A percentile compares a stretch with the other conserved stretches of the same genome.
Evolutionary conservation across 2,329 filamentous ascomycete species (phyloP).

Genomic region (Colletotrichum orbiculare): DNA sequence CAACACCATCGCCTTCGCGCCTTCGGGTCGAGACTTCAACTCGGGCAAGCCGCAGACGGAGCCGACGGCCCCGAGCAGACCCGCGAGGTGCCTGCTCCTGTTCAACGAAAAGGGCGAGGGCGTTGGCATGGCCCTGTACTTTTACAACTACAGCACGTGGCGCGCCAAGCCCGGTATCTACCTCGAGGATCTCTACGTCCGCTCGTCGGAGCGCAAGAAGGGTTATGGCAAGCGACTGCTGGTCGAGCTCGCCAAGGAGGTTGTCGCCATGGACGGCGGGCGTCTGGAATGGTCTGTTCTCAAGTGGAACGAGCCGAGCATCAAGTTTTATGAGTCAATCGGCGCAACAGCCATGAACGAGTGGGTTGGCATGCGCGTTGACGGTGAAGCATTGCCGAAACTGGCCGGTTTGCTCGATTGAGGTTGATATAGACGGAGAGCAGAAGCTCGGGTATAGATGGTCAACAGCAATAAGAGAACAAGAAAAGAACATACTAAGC

Average conservation of each 20-base stretch:
- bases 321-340: constrained; percentile 83
- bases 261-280: constrained; percentile 75
- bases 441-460: constrained; percentile 17
- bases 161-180: constrained; percentile 87
- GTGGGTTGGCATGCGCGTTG: constrained; percentile 82
- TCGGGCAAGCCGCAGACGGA: constrained; percentile 57
- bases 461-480: not conserved
- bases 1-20: constrained; percentile 82
- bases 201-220: constrained; percentile 73
- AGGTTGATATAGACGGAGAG: constrained; percentile 35
- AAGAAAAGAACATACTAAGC: not conserved
- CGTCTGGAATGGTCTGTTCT: constrained; percentile 91
- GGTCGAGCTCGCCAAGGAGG: constrained; percentile 81
- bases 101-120: constrained; percentile 58
- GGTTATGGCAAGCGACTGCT: constrained; percentile 86
- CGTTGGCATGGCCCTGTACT: constrained; percentile 89
- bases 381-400: constrained; percentile 71
- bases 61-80: constrained; percentile 65
- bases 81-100: constrained; percentile 81
- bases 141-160: constrained; percentile 98
- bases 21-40: constrained; percentile 53
- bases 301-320: constrained; percentile 92
- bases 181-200: constrained; percentile 92
- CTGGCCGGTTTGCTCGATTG: constrained; percentile 60
- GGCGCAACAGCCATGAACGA: constrained; percentile 75